Evolutionary conservation across 192 early-diverging fungal species (phyloP).

Genomic region (Podila epicladia): DNA sequence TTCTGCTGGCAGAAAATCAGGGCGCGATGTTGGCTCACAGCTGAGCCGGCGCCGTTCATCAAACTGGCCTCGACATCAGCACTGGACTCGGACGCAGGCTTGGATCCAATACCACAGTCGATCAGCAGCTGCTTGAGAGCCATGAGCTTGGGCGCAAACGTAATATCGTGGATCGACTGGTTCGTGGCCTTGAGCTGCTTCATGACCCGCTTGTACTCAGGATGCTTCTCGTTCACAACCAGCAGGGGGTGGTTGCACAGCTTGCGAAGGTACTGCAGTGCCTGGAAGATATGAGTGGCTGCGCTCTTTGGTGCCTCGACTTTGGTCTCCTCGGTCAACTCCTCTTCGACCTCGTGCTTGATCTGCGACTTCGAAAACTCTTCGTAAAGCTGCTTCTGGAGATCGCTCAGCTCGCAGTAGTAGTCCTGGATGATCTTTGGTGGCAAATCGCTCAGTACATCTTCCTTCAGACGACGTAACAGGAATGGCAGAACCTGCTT

Average conservation of each 20-base stretch:
- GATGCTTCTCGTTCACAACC: conserved; percentile 91
- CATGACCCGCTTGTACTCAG: conserved; percentile 78
- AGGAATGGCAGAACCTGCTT: conserved; percentile 97
- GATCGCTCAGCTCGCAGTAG: conserved; percentile 93
- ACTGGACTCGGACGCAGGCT: conserved; percentile 61
- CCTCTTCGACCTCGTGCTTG: conserved; percentile 58
- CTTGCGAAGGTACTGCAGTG: conserved; percentile 94
- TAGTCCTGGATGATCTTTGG: conserved; percentile 99
- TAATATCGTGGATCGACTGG: conserved; percentile 73
- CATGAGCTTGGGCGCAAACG: conserved; percentile 90
- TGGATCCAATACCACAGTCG: conserved; percentile 94
- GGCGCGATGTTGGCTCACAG: conserved; percentile 88
- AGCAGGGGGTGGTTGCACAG: conserved; percentile 95
- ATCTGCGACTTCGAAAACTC: conserved; percentile 85
- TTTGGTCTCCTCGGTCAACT: conserved; percentile 58
- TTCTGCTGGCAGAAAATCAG: conserved; percentile 97
- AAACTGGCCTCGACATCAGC: conserved; percentile 52
- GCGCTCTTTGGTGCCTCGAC: conserved; percentile 24
- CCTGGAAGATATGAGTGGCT: conserved; percentile 96
- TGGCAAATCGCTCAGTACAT: conserved; percentile 95
- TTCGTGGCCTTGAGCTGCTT: conserved; percentile 63
- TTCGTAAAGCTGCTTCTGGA: conserved; percentile 92
- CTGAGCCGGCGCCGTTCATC: conserved; percentile 49
- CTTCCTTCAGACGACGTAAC: conserved; percentile 96
- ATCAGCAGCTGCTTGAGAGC: conserved; percentile 91